These are phyloP conservation scores for Cicer bijugum DNA, from an alignment of 306 rosid species.

Conservation along the genomic window DNA sequence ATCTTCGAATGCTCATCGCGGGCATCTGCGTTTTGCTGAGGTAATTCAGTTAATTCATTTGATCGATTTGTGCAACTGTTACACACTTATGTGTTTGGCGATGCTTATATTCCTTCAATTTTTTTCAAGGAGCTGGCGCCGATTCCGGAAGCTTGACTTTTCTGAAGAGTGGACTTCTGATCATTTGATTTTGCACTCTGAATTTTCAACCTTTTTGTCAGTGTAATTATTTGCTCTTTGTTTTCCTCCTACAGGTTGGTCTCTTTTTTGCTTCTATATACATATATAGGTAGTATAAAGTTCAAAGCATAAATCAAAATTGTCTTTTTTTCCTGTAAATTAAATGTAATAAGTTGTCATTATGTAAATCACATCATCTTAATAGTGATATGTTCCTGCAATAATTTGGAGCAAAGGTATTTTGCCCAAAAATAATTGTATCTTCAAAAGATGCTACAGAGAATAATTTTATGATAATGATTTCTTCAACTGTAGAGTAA, in stretches of 20 bases:
- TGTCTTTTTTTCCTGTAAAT: constrained; percentile 43
- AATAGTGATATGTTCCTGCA: constrained; percentile 31
- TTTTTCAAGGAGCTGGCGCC: constrained; percentile 64
- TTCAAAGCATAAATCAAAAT: constrained; percentile 48
- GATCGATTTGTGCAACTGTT: constrained; percentile 34
- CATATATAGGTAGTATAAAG: constrained; percentile 42
- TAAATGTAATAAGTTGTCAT: constrained; percentile 42
- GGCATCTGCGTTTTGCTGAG: constrained; percentile 65
- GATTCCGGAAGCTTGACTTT: constrained; percentile 76
- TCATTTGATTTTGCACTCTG: constrained; percentile 24
- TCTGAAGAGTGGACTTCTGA: constrained; percentile 35
- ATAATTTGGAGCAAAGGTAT: constrained; percentile 26
- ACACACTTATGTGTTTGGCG: background rate
- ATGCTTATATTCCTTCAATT: constrained; percentile 42
- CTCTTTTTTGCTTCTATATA: constrained; percentile 36
- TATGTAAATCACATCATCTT: constrained; percentile 48
- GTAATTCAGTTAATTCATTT: constrained; percentile 51
- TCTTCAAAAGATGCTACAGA: constrained; percentile 32
- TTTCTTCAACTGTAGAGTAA: constrained; percentile 15
- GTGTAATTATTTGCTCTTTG: constrained; percentile 35
- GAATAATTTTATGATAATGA: constrained; percentile 20
- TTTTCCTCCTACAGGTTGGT: constrained; percentile 28
- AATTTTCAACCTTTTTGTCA: constrained; percentile 21
- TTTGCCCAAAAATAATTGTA: constrained; percentile 21
- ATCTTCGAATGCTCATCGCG: constrained; percentile 52